Base-by-base conservation (phyloP, 2,329 filamentous ascomycete genomes). In the Cladosporium colombiae region DNA sequence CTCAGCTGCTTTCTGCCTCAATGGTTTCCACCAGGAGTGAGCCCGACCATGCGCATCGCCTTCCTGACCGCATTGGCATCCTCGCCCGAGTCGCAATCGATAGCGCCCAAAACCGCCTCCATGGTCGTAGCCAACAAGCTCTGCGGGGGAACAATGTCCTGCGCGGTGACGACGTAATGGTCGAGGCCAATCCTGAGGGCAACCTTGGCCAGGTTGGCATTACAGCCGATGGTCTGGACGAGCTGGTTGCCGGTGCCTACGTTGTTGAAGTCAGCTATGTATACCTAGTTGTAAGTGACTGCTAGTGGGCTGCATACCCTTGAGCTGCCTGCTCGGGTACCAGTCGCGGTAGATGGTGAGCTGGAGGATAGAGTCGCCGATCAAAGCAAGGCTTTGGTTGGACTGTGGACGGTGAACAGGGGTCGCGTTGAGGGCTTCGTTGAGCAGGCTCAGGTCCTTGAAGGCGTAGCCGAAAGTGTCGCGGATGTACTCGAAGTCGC, bases 341-440 rank as follows among this genome's bases (percentile, higher is more conserved):
- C 69, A 70, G 16, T 65, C 59, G 8, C 68, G 62, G 7, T 68
- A 31, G 11, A 70, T 50, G 16, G 67, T 58, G 37, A 62, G 58
- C 16, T 65, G 64, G 5, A 70, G 56, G 21, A 70, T 21, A 6
- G 62, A 56, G 44, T 70, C 67, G 13, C 68, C 69, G 18, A 70
- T 63, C 10, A 70, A n/a, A 11, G 69, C 68, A 16, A 70, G 65
- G 27, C 68, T 55, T 44, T 64, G 66, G 64, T 70, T 70, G 8
- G 68, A 68, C 18, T 67, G 65, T 13, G 21, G 31, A 21, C 53
- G 23, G 25, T 60, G 50, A n/a, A 37, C n/a, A 16, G 61, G 67
- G 1, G 64, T 67, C 5, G 67, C 64, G 49, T 69, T 52, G 23
- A 55, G 52, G 7, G 52, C 52, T 23, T 55, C 52, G 29, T 33